These are phyloP conservation scores for Colletotrichum orbiculare DNA, from an alignment of 2,329 filamentous ascomycete genomes.

Conservation along the genomic window DNA sequence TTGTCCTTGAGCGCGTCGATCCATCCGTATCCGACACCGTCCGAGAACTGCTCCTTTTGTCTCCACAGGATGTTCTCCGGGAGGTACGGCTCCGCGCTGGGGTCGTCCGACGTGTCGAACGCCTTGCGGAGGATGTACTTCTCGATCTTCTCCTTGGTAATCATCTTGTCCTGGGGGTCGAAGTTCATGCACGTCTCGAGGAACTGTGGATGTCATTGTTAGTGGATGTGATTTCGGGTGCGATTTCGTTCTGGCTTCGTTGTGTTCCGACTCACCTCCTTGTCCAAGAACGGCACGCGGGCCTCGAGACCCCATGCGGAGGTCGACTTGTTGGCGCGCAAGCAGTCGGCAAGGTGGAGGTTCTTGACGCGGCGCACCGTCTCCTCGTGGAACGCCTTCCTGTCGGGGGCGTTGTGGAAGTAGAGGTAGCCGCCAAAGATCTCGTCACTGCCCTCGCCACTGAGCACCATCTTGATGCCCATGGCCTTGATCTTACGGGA, in stretches of 20 bases:
- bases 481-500: slow-evolving; percentile 99
- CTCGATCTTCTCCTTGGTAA: slow-evolving; percentile 88
- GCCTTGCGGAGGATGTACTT: slow-evolving; percentile 99
- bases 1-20: slow-evolving; percentile 97
- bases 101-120: slow-evolving; percentile 92
- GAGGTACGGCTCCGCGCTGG: slow-evolving; percentile 85
- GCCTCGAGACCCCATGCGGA: slow-evolving; percentile 98
- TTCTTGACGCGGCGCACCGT: slow-evolving; percentile 95
- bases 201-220: slow-evolving; percentile 65
- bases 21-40: slow-evolving; percentile 99
- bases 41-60: slow-evolving; percentile 99
- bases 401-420: slow-evolving; percentile 94
- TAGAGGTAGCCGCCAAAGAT: slow-evolving; percentile 99
- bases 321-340: slow-evolving; percentile 99
- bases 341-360: slow-evolving; percentile 94
- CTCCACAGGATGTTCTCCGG: slow-evolving; percentile 96
- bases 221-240: background rate
- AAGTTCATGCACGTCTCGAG: slow-evolving; percentile 93
- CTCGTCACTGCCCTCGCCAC: slow-evolving; percentile 96
- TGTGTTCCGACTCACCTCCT: slow-evolving; percentile 68
- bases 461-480: slow-evolving; percentile 99
- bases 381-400: slow-evolving; percentile 94
- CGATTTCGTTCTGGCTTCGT: background rate
- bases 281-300: slow-evolving; percentile 97
- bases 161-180: slow-evolving; percentile 95